Base-by-base conservation (phyloP, 2,329 filamentous ascomycete species). In the Bipolaris gigantea region DNA sequence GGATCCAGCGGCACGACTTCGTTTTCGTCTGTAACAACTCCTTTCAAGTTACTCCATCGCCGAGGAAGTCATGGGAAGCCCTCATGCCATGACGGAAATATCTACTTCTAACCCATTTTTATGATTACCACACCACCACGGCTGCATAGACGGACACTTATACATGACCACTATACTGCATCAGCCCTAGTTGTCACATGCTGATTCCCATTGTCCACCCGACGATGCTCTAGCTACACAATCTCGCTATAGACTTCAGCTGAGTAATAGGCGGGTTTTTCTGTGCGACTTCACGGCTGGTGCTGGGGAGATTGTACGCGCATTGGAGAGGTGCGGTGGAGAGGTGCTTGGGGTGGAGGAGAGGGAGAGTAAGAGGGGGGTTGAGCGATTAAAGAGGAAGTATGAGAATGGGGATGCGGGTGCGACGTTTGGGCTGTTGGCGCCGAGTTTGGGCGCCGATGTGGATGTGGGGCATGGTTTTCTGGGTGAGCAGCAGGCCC, bases 401-500 rank as follows among this genome's bases (percentile, higher is more conserved):
- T 60, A 62, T 21, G 58, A 64, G 32, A 43, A 10, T 5, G 67
- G 65, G 2, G 65, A 69, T 38, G 53, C 40, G 9, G 40, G 45
- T 19, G 61, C 61, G 2, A 55, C 53, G 39, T 71, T 53, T 54
- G 38, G 47, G 8, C 25, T 70, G 32, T 13, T 66, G 9, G 53
- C 57, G 11, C 16, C 62, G 8, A 64, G 53, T 30, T 66, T 70
- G 33, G 56, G 55, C 7, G 62, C 48, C 1, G 63, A 69, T 53
- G 46, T 67, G 4, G 57, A 69, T 50, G 57, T 64, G 5, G 61
- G 59, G 6, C 59, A 64, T 40, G 54, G 66, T 33, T 69, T 66
- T 45, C 57, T 57, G 42, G 59, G 47, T 40, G 67, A 63, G 44
- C 49, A 61, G 16, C 49, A 62, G 45, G 23, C 70, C 1, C 67